Base-by-base conservation (phyloP, 352 stramenopile species). In the Phytophthora citrophthora region DNA sequence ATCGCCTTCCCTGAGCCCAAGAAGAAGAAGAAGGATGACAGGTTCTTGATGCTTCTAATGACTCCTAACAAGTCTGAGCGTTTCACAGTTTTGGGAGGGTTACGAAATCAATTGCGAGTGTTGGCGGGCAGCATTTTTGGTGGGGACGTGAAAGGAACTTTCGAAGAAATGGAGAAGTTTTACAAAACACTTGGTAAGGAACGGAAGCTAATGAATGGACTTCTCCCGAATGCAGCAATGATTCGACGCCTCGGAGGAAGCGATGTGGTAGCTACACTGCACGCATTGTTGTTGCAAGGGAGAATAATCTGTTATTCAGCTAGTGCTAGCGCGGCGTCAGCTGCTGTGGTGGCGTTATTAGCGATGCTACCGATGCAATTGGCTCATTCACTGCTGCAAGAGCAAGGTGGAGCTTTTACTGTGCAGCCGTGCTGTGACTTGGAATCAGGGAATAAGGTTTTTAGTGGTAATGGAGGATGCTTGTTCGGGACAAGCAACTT, bases 291-390 rank as follows among this genome's bases (percentile, higher is more conserved):
- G 20, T 45, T 95, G 5, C 84, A 95, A 71, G 89, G 89, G 0
- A 78, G 89, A 5, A 71, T 95, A 4, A 77, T 92, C 24, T 93
- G 90, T 49, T 95, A 85, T 68, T 91, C 86, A 3, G 67, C 68
- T 0, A 87, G 79, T 50, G 59, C 77, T 5, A 87, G 73, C 41
- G 58, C 79, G 20, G 81, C 84, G 2, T 84, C 80, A 4, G 75
- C 78, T 1, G 79, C 81, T 11, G 74, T 83, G 31, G 54, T 91
- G 0, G 77, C 72, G 1, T 41, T 93, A 40, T 31, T 91, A 6
- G 76, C 82, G 3, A 68, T 91, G 27, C 31, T 93, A 7, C 83
- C 82, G 0, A 62, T 77, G 3, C 68, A 78, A 38, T 61, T 91
- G 12, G 48, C 59, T 4, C 16, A 70, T 31, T 64, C 15, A 0